These are phyloP conservation scores for Backusella westeae DNA, from an alignment of 192 early-diverging fungal genomes.

Conservation along the genomic window DNA sequence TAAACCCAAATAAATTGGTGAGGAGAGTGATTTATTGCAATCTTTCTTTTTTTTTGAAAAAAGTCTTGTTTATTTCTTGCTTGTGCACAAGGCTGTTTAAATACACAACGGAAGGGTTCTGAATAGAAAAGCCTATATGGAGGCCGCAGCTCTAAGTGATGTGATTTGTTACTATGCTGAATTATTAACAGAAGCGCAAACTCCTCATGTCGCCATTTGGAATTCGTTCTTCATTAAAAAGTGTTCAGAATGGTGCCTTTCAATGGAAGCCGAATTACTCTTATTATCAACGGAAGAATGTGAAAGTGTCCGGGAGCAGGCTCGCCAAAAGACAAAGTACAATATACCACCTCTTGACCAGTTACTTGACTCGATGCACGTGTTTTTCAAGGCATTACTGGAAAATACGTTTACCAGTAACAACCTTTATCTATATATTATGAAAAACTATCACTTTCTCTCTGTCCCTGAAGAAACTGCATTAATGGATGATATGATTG, in stretches of 20 bases:
- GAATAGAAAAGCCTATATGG: background rate
- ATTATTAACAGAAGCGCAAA: background rate
- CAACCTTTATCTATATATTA: background rate
- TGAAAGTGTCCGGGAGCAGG: background rate
- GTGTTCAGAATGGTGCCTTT: conserved; percentile 17
- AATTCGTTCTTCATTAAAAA: background rate
- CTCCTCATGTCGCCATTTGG: conserved; percentile 10
- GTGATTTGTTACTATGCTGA: conserved; percentile 7
- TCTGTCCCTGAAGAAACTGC: background rate
- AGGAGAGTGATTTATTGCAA: too few species aligned
- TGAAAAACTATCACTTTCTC: conserved; percentile 10
- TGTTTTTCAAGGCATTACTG: conserved; percentile 2
- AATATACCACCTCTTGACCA: background rate
- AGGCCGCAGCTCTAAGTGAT: background rate
- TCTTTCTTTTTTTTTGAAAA: too few species aligned
- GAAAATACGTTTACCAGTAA: background rate
- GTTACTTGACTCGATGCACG: conserved; percentile 2
- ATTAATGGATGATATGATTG: background rate
- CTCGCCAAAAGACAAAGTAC: background rate
- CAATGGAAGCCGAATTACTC: conserved; percentile 12
- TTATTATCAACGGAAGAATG: background rate
- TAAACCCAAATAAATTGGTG: too few species aligned
- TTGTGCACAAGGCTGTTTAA: background rate
- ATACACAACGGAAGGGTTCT: background rate
- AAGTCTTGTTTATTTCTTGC: background rate